phyloP scores from a whole-genome alignment of 2,329 filamentous ascomycete species.

The Immersiporthe knoxdaviesiana region DNA sequence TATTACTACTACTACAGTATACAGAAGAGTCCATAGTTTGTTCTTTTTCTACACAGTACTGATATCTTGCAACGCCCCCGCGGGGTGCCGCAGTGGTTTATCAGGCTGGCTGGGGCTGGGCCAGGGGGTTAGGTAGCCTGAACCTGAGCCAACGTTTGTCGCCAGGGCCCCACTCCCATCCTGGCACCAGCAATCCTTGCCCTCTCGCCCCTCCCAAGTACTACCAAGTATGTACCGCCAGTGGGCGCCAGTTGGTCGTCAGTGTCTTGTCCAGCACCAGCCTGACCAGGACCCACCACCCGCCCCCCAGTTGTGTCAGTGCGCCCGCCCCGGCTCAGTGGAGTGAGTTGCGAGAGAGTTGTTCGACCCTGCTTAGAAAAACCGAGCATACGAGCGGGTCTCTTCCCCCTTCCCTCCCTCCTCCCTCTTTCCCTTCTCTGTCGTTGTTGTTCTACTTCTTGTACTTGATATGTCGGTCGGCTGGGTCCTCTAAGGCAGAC shows the following conservation, averaged over 20 bases:
- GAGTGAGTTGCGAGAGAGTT: neutral
- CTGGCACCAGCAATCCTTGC: neutral
- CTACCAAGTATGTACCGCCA: no score
- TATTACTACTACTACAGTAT: neutral
- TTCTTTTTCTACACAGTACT: no score
- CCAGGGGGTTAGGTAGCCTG: neutral
- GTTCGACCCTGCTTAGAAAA: neutral
- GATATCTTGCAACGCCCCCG: neutral
- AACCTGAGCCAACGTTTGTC: neutral
- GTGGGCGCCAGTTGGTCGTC: neutral
- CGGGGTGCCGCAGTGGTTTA: slow-evolving; percentile 3
- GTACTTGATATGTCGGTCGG: neutral
- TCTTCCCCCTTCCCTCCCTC: no score
- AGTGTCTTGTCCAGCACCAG: neutral
- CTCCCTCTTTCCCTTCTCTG: neutral
- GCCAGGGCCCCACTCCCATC: neutral
- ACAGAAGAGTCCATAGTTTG: no score
- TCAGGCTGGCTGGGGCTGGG: slow-evolving; percentile 1
- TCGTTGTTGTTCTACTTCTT: neutral
- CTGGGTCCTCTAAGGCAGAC: neutral
- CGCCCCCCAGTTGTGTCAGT: slow-evolving; percentile 4
- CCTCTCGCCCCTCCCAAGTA: neutral
- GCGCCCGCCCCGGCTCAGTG: slow-evolving; percentile 4
- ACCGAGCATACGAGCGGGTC: slow-evolving; percentile 6
- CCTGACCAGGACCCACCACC: neutral